Evolutionary conservation across 306 rosid genomes (phyloP), one percentile per base, ranked within the genome.

Genomic region (Acmispon strigosus): DNA sequence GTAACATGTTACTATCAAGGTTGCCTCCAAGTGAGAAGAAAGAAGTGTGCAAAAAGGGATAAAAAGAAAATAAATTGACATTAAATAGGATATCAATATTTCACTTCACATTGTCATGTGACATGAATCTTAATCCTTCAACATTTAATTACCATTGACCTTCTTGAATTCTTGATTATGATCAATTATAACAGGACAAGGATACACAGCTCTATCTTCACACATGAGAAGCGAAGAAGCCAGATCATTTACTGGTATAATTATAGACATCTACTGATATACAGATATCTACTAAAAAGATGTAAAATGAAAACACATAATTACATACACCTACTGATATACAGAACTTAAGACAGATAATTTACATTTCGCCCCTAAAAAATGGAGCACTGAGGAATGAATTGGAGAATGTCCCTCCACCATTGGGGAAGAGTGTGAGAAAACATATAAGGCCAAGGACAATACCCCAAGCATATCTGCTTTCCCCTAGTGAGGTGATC

Each of bases 391-490:
- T 76, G 58, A 93, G 75, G 84, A 88, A 88, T 7, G 96, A 74
- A 57, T 76, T 81, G 70, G 92, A 79, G 89, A 86, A 88, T 6
- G 96, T 93, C 4, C 98, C 98, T 61, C 98, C 97, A 1, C 86
- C 83, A 16, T 90, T 93, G 2, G 98, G 98, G 86, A 93, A 87
- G 53, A 93, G 90, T 7, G 98, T 90, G 62, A 90, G 96, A 71
- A 90, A 85, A 73, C 96, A 93, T 8, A 93, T 80, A 3, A 90
- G 88, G 48, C 84, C 86, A 19, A 93, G 98, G 44, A 93, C 87
- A 24, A 89, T n/a, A 7, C 98, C 96, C 96, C 98, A 93, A 10
- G 93, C 90, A 64, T 62, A 82, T 77, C 96, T 83, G 64, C 80
- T 86, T 29, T 88, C 96, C 12, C 91, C 98, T 29, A 93, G 51